Conservation (phyloP, 208 protist species). For the Naegleria lovaniensis region DNA sequence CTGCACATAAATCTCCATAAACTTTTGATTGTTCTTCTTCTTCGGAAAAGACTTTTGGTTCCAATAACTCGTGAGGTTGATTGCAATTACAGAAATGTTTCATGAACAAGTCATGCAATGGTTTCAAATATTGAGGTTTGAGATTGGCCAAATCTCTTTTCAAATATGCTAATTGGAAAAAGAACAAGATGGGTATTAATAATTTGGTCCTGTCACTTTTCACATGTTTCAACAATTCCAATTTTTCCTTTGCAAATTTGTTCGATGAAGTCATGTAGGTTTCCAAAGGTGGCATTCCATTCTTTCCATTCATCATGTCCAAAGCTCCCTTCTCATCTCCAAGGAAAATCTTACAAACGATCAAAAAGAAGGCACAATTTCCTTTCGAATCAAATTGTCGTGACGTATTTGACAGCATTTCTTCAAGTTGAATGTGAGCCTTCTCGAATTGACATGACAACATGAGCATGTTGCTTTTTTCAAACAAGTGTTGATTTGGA, state of each 20-base stretch:
- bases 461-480: not conserved
- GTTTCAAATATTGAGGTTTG: not conserved
- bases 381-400: not conserved
- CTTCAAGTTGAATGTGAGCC: not conserved
- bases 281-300: too few relatives aligned
- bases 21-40: not conserved
- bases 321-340: not conserved
- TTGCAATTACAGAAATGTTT: not conserved
- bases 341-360: not conserved
- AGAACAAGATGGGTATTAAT: not conserved
- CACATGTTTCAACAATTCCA: not conserved
- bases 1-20: not conserved
- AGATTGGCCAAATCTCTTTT: slow-evolving; percentile 23
- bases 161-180: not conserved
- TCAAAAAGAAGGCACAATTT: not conserved
- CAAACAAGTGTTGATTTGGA: too few relatives aligned
- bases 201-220: not conserved
- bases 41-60: too few relatives aligned
- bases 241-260: not conserved
- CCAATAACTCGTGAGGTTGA: too few relatives aligned
- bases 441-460: not conserved
- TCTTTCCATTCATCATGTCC: not conserved
- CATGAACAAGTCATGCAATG: not conserved
- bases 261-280: not conserved
- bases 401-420: not conserved